Evolutionary conservation across 495 filamentous ascomycete genomes (phyloP).

Genomic region (Xylaria palmicola): DNA sequence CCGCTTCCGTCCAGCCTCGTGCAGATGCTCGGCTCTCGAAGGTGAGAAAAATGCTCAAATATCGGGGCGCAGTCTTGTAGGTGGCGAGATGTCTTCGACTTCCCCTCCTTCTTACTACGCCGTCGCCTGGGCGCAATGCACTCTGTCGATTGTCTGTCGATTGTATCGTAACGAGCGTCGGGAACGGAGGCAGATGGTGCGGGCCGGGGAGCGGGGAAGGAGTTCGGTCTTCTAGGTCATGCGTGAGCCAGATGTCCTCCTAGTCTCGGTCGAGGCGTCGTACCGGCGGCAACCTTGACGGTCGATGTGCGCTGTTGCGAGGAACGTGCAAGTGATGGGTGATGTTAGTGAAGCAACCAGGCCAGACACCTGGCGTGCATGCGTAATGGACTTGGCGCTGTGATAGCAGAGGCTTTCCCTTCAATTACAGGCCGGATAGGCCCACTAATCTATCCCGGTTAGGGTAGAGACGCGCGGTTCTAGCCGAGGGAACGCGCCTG

Average conservation of each 20-base stretch:
- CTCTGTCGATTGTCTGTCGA: background rate
- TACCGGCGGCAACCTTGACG: background rate
- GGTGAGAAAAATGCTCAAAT: background rate
- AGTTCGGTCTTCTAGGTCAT: background rate
- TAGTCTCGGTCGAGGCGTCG: background rate
- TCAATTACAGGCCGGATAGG: background rate
- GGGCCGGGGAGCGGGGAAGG: background rate
- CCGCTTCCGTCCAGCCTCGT: background rate
- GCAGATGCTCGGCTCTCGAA: background rate
- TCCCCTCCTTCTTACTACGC: background rate
- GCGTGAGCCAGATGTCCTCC: background rate
- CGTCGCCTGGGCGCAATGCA: background rate
- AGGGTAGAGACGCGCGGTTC: background rate
- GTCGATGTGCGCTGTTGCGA: slow-evolving; percentile 1
- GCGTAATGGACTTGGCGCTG: slow-evolving; percentile 11
- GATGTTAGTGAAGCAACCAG: background rate
- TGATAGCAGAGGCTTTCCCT: too few relatives aligned
- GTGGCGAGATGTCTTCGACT: background rate
- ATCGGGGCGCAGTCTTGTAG: background rate
- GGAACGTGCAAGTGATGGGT: background rate
- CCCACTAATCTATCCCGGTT: background rate
- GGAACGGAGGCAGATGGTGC: background rate
- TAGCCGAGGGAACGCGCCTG: background rate
- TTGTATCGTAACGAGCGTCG: slow-evolving; percentile 2
- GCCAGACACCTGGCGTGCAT: background rate